Base-by-base conservation (phyloP, 345 rosid species). In the Eucalyptus sp. region DNA sequence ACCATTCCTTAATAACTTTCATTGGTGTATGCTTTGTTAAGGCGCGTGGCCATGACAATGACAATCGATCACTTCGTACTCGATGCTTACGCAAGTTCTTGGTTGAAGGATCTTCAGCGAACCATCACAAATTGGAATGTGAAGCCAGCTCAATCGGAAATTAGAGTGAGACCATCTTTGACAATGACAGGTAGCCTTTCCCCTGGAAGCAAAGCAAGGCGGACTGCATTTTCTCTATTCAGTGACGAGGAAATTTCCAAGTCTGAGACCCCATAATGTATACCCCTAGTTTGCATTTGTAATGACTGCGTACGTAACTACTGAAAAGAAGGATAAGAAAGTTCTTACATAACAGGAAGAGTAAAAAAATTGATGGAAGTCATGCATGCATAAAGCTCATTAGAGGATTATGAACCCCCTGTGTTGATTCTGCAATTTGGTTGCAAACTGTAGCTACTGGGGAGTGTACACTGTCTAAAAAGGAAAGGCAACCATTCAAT, bases 271-370 rank as follows among this genome's bases (percentile, higher is more conserved):
- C 25, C 37, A 33, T 71, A 71, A 71, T 33, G 17, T 33, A 33
- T 33, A 1, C 10, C 93, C 92, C 60, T 71, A 89, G 71, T 89
- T 90, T 7, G 62, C 88, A 48, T 92, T 90, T 7, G 89, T 90
- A 37, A 89, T 89, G 58, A 92, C 90, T 16, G 92, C 90, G 54
- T 71, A 54, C 58, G 90, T 89, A 71, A 44, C 8, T 49, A 31
- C 25, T 24, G 29, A 68, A 41, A 25, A 41, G 33, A 18, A 27
- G 81, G 81, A 33, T 10, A 9, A 71, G 13, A 33, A 71, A 71
- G 44, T 17, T 71, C 25, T 8, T 31, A 17, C 44, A 33, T 68
- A 17, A 33, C 80, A 68, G 11, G 43, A 66, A 31, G 44, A 68
- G 44, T 33, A 0, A 33, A 68, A 33, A 8, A 66, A 66, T 31